Percentiles rank a stretch among this genome's conserved stretches.
Conservation (phyloP, 2,329 filamentous ascomycete species). For the Alternaria sp. region DNA sequence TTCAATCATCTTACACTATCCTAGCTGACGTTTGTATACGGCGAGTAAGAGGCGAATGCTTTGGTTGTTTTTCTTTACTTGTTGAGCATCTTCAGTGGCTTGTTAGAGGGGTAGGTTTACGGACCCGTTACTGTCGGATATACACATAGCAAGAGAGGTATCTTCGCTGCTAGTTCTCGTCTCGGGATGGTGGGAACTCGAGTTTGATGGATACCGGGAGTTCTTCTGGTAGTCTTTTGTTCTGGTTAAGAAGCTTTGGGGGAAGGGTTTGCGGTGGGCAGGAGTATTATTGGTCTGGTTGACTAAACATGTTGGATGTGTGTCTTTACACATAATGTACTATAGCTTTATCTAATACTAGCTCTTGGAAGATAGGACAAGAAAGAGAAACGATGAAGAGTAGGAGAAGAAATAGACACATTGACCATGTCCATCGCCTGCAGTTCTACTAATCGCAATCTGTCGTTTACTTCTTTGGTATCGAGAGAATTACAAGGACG, state of each 20-base stretch:
- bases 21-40: not conserved
- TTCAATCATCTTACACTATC: not conserved
- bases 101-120: not conserved
- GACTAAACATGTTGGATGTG: not conserved
- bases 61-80: not conserved
- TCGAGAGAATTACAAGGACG: not conserved
- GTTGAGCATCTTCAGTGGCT: not conserved
- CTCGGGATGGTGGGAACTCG: not conserved
- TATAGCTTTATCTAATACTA: not conserved
- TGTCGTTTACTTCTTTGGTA: not conserved
- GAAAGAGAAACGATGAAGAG: not conserved
- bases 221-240: not conserved
- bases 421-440: not conserved
- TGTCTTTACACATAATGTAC: not conserved
- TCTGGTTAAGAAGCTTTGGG: not conserved
- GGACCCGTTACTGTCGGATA: not conserved
- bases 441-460: not conserved
- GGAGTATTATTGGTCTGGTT: not conserved
- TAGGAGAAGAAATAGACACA: not conserved
- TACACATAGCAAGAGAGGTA: not conserved
- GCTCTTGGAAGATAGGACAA: not conserved
- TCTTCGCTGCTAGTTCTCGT: not conserved
- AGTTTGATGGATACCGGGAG: not conserved
- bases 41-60: not conserved
- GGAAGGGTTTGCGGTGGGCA: not conserved